Evolutionary conservation across 208 protist species (phyloP).

Genomic region (Herpetomonas samuelpessoai): DNA sequence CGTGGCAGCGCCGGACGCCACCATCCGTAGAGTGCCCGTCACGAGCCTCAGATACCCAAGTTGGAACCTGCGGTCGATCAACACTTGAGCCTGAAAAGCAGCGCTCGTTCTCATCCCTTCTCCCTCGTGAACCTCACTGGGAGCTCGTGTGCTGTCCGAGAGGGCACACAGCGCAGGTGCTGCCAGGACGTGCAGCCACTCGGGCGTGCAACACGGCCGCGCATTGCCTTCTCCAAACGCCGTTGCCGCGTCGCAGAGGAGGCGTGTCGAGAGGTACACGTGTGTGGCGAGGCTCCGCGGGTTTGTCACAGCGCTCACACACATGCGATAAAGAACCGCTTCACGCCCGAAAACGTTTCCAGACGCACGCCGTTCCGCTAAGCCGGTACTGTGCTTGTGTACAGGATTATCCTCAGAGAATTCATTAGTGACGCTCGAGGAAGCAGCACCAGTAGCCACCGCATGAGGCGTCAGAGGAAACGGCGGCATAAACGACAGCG

Average conservation of each 20-base stretch:
- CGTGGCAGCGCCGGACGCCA: constrained; percentile 23
- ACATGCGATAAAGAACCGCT: constrained; percentile 47
- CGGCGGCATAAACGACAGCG: background rate
- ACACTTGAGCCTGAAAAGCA: background rate
- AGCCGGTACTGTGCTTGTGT: too few relatives aligned
- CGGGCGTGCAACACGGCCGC: constrained; percentile 57
- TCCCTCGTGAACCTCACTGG: background rate
- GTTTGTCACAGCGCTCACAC: constrained; percentile 19
- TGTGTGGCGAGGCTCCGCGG: constrained; percentile 18
- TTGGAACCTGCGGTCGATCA: constrained; percentile 38
- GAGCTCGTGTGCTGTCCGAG: too few relatives aligned
- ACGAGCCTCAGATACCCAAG: constrained; percentile 62
- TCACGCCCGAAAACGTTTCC: constrained; percentile 30
- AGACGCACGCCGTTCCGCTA: too few relatives aligned
- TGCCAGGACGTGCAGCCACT: constrained; percentile 68
- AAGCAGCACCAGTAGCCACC: too few relatives aligned
- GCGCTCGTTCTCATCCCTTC: background rate
- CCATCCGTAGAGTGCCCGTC: constrained; percentile 46
- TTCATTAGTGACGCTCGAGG: too few relatives aligned
- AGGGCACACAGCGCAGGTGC: constrained; percentile 9
- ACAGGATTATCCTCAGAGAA: too few relatives aligned
- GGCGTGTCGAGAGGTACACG: constrained; percentile 51
- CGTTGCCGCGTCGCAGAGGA: constrained; percentile 59
- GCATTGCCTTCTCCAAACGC: constrained; percentile 81
- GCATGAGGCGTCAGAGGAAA: background rate